A percentile compares a stretch with the other conserved stretches of the same genome.
Evolutionary conservation across 2,329 filamentous ascomycete genomes (phyloP).

Genomic region (Emmonsiellopsis sp.): DNA sequence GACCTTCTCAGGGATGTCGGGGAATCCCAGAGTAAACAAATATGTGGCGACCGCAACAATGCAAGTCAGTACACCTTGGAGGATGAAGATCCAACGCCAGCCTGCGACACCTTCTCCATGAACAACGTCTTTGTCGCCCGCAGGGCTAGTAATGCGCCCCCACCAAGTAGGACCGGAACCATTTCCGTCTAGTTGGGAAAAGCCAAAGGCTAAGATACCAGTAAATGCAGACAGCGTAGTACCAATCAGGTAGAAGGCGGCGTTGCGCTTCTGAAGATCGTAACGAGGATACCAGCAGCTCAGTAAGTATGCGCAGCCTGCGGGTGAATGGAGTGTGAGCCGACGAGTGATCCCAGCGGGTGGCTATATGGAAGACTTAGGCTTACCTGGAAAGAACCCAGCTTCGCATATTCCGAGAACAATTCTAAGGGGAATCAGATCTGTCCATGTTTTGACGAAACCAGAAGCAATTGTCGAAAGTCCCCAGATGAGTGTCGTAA

Average conservation of each 20-base stretch:
- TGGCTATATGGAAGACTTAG: constrained; percentile 60
- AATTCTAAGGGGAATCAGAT: constrained; percentile 15
- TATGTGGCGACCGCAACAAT: not conserved
- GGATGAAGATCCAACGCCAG: constrained; percentile 48
- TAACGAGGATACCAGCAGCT: not conserved
- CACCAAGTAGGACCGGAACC: constrained; percentile 9
- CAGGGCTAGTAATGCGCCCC: not conserved
- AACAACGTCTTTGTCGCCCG: not conserved
- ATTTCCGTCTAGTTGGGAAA: constrained; percentile 20
- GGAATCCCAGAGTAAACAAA: too few relatives aligned
- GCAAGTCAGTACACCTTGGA: constrained; percentile 33
- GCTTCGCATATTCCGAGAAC: constrained; percentile 56
- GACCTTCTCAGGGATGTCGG: too few relatives aligned
- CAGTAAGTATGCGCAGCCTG: not conserved
- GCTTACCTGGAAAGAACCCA: constrained; percentile 54
- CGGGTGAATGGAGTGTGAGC: not conserved
- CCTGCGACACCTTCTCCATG: constrained; percentile 28
- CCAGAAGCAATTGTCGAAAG: constrained; percentile 17
- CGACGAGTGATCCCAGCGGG: constrained; percentile 58
- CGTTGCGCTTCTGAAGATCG: constrained; percentile 30
- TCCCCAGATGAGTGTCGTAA: constrained; percentile 15
- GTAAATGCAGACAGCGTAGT: constrained; percentile 38
- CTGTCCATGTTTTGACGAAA: constrained; percentile 17
- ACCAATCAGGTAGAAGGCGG: constrained; percentile 43
- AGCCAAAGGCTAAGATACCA: constrained; percentile 36